Evolutionary conservation across 2,329 filamentous ascomycete species (phyloP), one percentile per base, ranked within the genome.

Genomic region (Epichloe sp.): DNA sequence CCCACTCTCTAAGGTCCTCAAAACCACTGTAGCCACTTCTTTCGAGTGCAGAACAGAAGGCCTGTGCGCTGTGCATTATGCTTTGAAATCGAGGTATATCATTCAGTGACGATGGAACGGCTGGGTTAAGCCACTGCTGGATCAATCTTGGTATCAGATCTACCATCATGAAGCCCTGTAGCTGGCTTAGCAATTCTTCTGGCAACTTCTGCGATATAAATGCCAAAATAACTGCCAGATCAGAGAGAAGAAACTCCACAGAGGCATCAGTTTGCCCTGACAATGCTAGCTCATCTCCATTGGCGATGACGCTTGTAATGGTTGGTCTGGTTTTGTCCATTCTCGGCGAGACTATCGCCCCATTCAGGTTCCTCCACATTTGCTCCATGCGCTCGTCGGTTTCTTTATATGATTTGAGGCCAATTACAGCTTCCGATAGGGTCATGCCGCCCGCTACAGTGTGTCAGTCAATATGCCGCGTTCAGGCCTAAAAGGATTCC

Each of bases 1-100:
- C 82, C 91, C 93, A 98, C 23, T 87, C 80, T 44, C 79, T 74
- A 38, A 98, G 69, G 35, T 83, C 78, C 14, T 75, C 71, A 46
- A 78, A 72, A 4, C 76, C 76, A 15, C 75, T 73, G 75, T 87
- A 91, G 0, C 78, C 75, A 17, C 83, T 71, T 7, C 71, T 67
- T 37, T 80, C 74, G 7, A 97, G 68, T 1, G 72, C 74, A 6
- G 74, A 68, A 49, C 83, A 85, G 59, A 97, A 86, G 0, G 68
- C 65, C 26, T 73, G 71, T 0, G 88, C 79, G 42, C 78, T 72
- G 40, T 78, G 73, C n/a, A 95, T 76, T 6, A 82, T 77, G 2
- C 72, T 70, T 59, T 94, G 82, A 60, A 95, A 96, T 2, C 71
- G 72, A 8, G 73, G 72, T 65, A 96, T 82, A 11, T 84, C 82